Base-by-base conservation (phyloP, 371 early-diverging fungal species). In the Mortierella sp. region DNA sequence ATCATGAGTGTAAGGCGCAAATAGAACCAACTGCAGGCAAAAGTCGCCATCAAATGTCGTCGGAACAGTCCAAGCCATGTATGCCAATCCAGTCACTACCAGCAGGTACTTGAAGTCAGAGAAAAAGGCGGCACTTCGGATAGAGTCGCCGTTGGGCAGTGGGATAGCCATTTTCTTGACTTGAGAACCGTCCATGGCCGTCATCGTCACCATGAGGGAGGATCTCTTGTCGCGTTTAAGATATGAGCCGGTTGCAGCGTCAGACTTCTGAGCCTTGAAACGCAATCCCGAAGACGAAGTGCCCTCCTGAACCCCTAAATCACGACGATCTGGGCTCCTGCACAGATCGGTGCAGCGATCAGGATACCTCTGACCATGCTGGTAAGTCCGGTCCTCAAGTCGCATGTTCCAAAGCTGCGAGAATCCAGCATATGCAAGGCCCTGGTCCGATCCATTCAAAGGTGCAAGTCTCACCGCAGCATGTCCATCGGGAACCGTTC, bases 1-100 rank as follows among this genome's bases (percentile, higher is more conserved):
- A n/a, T 19, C 37, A 8, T 0, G 5, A 14, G 1, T 31, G 14
- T 19, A 6, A 21, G 4, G 0, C 0, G 21, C 8, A 14, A 1
- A 34, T 0, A 37, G 37, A 6, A 37, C 10, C 64, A 64, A 0
- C 3, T 16, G 31, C 28, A 64, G 16, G 6, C 64, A 16, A 1
- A 64, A 64, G 19, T 64, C 64, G 34, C 37, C 64, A 9, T 64
- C 64, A 64, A 64, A 64, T 2, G 64, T 37, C 21, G 1, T 64
- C 2, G 64, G 64, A 37, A 64, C 64, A 9, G 34, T 16, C 64
- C 64, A 64, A 14, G 37, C 37, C 64, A 64, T 31, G 34, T 16
- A 0, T 5, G 4, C 2, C 1, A 3, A 8, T 19, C 37, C 21
- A 8, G 64, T 9, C 16, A 1, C 37, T 8, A 64, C 21, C 64